Evolutionary conservation across 2,329 filamentous ascomycete species (phyloP).

Genomic region (Metarhizium humberi): DNA sequence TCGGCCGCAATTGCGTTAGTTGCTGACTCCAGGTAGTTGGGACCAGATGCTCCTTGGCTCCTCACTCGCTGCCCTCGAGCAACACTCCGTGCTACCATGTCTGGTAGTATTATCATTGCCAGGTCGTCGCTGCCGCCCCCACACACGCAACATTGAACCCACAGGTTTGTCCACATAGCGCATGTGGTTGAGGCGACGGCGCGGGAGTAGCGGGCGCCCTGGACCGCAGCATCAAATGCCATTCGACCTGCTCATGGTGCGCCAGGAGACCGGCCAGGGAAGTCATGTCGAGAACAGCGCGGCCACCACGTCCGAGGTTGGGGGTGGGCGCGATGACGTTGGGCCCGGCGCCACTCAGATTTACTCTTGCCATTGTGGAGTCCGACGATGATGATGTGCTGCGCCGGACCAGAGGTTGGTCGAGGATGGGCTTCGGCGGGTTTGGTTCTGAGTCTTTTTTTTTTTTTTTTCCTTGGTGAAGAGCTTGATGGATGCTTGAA

Average conservation of each 20-base stretch:
- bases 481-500: too few relatives aligned
- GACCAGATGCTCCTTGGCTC: not conserved
- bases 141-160: not conserved
- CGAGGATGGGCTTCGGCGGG: too few relatives aligned
- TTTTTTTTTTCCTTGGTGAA: too few relatives aligned
- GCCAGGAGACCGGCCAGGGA: not conserved
- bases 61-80: too few relatives aligned
- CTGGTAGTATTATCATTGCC: not conserved
- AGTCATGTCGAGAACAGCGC: not conserved
- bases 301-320: not conserved
- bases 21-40: not conserved
- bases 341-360: not conserved
- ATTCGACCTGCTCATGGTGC: not conserved
- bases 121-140: not conserved
- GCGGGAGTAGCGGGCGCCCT: not conserved
- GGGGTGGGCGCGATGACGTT: not conserved
- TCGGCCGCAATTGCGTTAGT: not conserved
- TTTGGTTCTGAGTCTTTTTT: not conserved
- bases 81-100: too few relatives aligned
- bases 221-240: not conserved
- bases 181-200: not conserved
- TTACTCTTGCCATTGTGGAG: not conserved
- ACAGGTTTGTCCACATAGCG: not conserved
- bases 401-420: not conserved
- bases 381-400: not conserved